These are phyloP conservation scores for Taiozyma sp. DNA, from an alignment of 1,139 yeast genomes.

Conservation along the genomic window DNA sequence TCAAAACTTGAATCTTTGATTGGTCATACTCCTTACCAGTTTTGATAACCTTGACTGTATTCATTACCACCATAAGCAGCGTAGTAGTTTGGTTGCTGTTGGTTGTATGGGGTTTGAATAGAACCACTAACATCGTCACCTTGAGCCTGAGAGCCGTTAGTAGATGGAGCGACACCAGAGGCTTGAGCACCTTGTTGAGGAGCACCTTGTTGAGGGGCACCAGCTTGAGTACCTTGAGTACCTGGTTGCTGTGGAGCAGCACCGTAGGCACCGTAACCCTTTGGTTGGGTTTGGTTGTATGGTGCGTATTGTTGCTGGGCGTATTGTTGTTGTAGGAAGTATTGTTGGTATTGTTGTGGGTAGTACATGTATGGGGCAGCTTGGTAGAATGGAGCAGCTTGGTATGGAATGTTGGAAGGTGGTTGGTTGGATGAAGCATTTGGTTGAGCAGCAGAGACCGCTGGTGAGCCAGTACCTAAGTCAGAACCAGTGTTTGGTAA, in stretches of 20 bases:
- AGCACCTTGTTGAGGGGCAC: slow-evolving; percentile 7
- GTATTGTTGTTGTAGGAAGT: slow-evolving; percentile 14
- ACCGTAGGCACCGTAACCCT: slow-evolving; percentile 19
- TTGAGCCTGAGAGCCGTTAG: slow-evolving; percentile 5
- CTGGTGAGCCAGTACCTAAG: slow-evolving; percentile 23
- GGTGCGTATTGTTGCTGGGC: slow-evolving; percentile 18
- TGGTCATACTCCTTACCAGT: slow-evolving; percentile 16
- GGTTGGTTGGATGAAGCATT: slow-evolving; percentile 17
- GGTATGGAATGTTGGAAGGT: slow-evolving; percentile 22
- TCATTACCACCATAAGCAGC: slow-evolving; percentile 9
- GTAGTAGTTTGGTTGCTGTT: slow-evolving; percentile 11
- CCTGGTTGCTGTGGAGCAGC: slow-evolving; percentile 12
- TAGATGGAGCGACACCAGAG: slow-evolving; percentile 1
- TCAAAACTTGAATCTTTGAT: not conserved
- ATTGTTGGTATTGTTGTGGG: slow-evolving; percentile 14
- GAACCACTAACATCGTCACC: slow-evolving; percentile 8
- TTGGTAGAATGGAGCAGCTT: slow-evolving; percentile 15
- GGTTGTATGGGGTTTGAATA: slow-evolving; percentile 7
- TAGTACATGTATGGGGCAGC: slow-evolving; percentile 23
- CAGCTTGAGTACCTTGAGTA: slow-evolving; percentile 4
- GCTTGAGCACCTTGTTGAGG: slow-evolving; percentile 7
- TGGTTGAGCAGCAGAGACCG: slow-evolving; percentile 22
- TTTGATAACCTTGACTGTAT: slow-evolving; percentile 7
- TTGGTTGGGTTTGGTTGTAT: slow-evolving; percentile 20
- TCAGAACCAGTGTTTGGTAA: slow-evolving; percentile 20